These are phyloP conservation scores for Lentinula sp. DNA, from an alignment of 768 basidiomycete species.

Conservation along the genomic window DNA sequence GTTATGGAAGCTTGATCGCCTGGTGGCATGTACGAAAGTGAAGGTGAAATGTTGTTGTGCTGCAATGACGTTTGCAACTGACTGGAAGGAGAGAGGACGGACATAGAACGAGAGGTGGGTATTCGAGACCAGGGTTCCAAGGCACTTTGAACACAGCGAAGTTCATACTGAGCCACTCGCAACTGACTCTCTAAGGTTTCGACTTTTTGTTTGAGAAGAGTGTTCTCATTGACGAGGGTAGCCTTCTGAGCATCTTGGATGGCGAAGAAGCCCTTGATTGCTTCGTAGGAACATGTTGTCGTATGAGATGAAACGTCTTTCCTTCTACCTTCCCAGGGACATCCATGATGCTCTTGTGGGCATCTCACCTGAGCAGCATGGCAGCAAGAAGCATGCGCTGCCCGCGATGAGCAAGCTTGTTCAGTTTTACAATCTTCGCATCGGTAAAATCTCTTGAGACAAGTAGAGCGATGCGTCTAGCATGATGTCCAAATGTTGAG, in stretches of 20 bases:
- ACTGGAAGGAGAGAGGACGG: constrained; percentile 15
- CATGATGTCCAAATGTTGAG: not conserved
- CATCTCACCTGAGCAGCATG: constrained; percentile 33
- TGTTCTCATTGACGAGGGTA: constrained; percentile 57
- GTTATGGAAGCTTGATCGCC: constrained; percentile 11
- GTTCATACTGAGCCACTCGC: constrained; percentile 47
- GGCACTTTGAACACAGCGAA: constrained; percentile 45
- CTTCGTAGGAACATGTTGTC: constrained; percentile 49
- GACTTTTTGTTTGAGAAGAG: constrained; percentile 50
- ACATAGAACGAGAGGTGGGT: constrained; percentile 8
- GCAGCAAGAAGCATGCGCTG: constrained; percentile 33
- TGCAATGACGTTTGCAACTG: constrained; percentile 20
- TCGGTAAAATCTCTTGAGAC: constrained; percentile 25
- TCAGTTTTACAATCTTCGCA: constrained; percentile 37
- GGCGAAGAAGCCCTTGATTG: constrained; percentile 54
- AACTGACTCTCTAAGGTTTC: constrained; percentile 53
- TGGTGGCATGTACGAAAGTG: not conserved
- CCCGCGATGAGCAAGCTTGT: constrained; percentile 25
- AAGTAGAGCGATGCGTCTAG: constrained; percentile 34
- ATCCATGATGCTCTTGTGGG: constrained; percentile 42
- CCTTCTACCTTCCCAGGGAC: constrained; percentile 47
- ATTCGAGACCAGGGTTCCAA: constrained; percentile 56
- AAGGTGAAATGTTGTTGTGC: constrained; percentile 16
- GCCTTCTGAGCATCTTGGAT: constrained; percentile 33
- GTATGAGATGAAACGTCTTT: constrained; percentile 30